Evolutionary conservation across 495 filamentous ascomycete species (phyloP).

Genomic region (Penicillium dipodomyicola): DNA sequence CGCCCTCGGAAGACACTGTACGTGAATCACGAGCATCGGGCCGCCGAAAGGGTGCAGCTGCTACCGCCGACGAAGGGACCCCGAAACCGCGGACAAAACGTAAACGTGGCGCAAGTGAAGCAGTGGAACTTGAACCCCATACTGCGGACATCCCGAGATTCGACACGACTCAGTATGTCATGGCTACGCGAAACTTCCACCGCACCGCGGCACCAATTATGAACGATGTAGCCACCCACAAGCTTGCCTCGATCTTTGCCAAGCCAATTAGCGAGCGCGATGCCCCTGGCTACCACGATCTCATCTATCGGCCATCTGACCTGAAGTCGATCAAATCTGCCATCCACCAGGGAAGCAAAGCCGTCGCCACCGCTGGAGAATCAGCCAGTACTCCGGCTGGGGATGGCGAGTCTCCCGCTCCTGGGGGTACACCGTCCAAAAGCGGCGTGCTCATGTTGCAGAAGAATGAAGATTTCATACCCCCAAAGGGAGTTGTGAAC

Average conservation of each 20-base stretch:
- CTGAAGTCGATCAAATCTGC: constrained; percentile 81
- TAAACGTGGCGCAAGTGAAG: constrained; percentile 43
- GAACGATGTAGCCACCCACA: constrained; percentile 80
- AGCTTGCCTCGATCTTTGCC: constrained; percentile 83
- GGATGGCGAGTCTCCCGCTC: constrained; percentile 45
- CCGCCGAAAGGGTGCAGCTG: constrained; percentile 47
- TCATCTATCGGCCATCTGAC: constrained; percentile 84
- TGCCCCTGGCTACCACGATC: constrained; percentile 82
- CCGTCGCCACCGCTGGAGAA: constrained; percentile 61
- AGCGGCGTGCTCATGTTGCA: constrained; percentile 54
- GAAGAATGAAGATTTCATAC: constrained; percentile 69
- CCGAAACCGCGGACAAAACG: constrained; percentile 35
- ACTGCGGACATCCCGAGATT: constrained; percentile 34
- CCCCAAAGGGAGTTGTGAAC: constrained; percentile 90
- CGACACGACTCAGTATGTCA: constrained; percentile 55
- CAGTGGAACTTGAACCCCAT: constrained; percentile 31
- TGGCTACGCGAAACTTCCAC: constrained; percentile 74
- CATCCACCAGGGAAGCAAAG: constrained; percentile 72
- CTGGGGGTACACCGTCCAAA: constrained; percentile 37
- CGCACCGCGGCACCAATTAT: constrained; percentile 75
- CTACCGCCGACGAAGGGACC: constrained; percentile 29
- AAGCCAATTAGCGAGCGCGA: constrained; percentile 78
- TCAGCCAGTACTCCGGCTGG: constrained; percentile 46
- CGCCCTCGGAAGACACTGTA: constrained; percentile 47
- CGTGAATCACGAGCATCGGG: constrained; percentile 40